Evolutionary conservation across 1,284 basidiomycete genomes (phyloP), one percentile per base, ranked within the genome.

Genomic region (Anthracocystis setariae): DNA sequence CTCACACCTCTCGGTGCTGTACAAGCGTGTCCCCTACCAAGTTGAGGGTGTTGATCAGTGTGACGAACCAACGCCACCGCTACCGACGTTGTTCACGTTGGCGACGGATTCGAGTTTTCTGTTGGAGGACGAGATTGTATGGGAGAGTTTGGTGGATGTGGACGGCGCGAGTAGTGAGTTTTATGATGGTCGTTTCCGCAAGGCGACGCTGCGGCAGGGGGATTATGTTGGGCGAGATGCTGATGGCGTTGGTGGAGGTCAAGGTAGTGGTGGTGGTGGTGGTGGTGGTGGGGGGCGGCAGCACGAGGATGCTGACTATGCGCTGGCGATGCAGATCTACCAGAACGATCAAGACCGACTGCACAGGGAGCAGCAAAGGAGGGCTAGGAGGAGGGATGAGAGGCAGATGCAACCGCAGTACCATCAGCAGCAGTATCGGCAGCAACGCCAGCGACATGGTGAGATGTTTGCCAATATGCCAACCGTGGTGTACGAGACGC

Each of bases 61-160:
- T 23, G 29, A 32, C 1, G 44, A 23, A 8, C 37, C 27, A 12
- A 42, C 12, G 9, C 46, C 60, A 13, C 35, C 59, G 8, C 48
- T 49, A 20, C 74, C 75, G 32, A 63, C 73, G 18, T 85, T 94
- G 3, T 94, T 92, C 83, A 88, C 88, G 3, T 88, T 94, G 61
- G 91, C 90, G 8, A 93, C 92, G 0, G 93, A 94, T 82, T 86
- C 90, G 46, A 87, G 89, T 21, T 93, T 94, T 81, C 83, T 90
- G 15, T 83, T 88, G 71, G 92, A 94, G 78, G 85, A 89, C 0
- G 88, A 88, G 18, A 88, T 94, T 24, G 84, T 94, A 4, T 94
- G 93, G 92, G 92, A 95, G 84, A 88, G 89, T 17, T 84, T 95
- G 21, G 91, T 91, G 73, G 93, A 96, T 76, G 87, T 94, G 38